A percentile compares a stretch with the other conserved stretches of the same genome.
Conservation (phyloP, 805 yeast species). For the Clavispora phyllophila region DNA sequence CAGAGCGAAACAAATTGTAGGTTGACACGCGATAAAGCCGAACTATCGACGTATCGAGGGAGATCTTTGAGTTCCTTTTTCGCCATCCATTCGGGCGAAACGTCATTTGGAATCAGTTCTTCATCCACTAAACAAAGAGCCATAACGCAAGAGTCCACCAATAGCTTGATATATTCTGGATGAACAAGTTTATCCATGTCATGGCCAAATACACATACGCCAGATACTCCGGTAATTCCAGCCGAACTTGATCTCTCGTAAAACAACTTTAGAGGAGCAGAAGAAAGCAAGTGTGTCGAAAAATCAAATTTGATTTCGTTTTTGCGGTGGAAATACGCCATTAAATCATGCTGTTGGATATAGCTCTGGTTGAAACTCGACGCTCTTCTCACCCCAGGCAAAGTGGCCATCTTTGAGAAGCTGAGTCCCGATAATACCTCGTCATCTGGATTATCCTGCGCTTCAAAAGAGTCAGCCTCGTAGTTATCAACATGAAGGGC, state of each 20-base stretch:
- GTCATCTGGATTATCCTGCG: constrained; percentile 15
- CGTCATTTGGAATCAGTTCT: constrained; percentile 12
- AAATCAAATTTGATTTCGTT: constrained; percentile 7
- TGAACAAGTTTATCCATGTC: constrained; percentile 1
- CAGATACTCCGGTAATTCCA: constrained; percentile 3
- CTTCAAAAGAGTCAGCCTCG: constrained; percentile 24
- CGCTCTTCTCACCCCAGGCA: constrained; percentile 14
- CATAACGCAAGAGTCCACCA: constrained; percentile 40
- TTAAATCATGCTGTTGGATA: constrained; percentile 44
- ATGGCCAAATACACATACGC: constrained; percentile 9
- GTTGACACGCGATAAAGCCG: not conserved
- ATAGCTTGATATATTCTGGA: constrained; percentile 18
- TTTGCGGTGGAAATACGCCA: constrained; percentile 50
- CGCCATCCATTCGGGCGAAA: not conserved
- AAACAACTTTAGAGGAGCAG: constrained; percentile 7
- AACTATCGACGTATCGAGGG: not conserved
- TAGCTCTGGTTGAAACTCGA: constrained; percentile 46
- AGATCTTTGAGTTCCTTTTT: not conserved
- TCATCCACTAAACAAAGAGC: constrained; percentile 31
- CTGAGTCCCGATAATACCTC: constrained; percentile 9
- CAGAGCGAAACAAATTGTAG: constrained; percentile 45
- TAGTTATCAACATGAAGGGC: constrained; percentile 16
- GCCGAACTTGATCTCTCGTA: not conserved
- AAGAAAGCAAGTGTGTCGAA: constrained; percentile 5
- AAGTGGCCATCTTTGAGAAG: constrained; percentile 1